Base-by-base conservation (phyloP, 225 moss, liverwort and hornwort genomes). In the Polytrichum commune region DNA sequence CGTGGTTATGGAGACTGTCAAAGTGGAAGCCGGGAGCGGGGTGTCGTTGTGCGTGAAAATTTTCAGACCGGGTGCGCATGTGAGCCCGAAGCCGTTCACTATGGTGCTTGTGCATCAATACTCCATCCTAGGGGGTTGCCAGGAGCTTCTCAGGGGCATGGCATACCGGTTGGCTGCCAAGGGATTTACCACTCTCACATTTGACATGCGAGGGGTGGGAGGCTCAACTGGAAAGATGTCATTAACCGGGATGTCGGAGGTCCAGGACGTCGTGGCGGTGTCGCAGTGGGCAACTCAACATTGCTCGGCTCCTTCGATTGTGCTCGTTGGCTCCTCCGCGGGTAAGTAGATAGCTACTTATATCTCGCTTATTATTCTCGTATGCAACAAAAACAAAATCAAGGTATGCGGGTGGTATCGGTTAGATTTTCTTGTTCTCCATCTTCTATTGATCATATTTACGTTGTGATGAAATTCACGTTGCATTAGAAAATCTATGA, bases 301-400 rank as follows among this genome's bases (percentile, higher is more conserved):
- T 24, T 70, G 80, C 55, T 74, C 79, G 7, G 76, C 82, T 7
- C 27, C 83, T 60, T 74, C 89, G 13, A 88, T 97, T 38, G 77
- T 97, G 55, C 96, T 94, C 71, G 80, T 97, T 26, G 97, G 97
- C 19, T 94, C 92, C 29, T 97, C 97, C 29, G 96, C 96, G 32
- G 96, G 96, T 96, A 27, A 71, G 72, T 46, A 46, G 46, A 46
- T 13, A 46, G 46, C 46, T 73, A 24, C 5, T 27, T 27, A 8
- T 53, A 33, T 29, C 69, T 33, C 68, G 22, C 62, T 8, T 54
- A 16, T 26, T 65, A 1, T 19, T 29, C 53, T 67, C 16, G 13
- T 46, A 1, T 46, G 13, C 46, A 46, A 46, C 46, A 46, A 13
- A 3, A 46, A 46, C 46, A 46, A 13, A 3, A 16, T 46, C 4